Conservation (phyloP, 768 basidiomycete genomes). For the Suillus fuscotomentosus region DNA sequence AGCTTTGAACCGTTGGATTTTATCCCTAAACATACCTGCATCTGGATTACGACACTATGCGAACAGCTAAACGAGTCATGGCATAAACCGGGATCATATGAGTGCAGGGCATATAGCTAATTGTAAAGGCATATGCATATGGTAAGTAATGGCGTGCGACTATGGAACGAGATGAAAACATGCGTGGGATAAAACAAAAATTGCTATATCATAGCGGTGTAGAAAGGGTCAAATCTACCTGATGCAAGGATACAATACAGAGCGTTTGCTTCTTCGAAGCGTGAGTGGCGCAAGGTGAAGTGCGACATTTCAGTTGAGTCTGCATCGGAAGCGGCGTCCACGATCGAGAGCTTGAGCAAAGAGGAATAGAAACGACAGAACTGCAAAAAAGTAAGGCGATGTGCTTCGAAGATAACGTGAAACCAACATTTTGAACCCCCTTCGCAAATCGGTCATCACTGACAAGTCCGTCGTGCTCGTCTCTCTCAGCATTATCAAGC, state of each 20-base stretch:
- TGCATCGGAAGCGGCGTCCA: constrained; percentile 60
- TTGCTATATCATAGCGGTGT: constrained; percentile 2
- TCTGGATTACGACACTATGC: not conserved
- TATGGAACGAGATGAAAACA: constrained; percentile 6
- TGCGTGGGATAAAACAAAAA: constrained; percentile 9
- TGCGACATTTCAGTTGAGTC: constrained; percentile 79
- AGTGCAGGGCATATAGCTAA: not conserved
- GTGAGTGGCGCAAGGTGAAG: constrained; percentile 68
- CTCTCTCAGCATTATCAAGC: constrained; percentile 67
- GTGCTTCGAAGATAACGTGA: constrained; percentile 4
- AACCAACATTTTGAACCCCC: constrained; percentile 67
- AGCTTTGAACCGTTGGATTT: not conserved
- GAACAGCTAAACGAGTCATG: not conserved
- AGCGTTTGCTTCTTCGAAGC: constrained; percentile 74
- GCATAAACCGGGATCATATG: not conserved
- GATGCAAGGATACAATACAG: constrained; percentile 66
- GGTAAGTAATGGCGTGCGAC: not conserved
- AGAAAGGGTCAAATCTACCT: constrained; percentile 28
- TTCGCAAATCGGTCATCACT: constrained; percentile 74
- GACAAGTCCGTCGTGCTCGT: constrained; percentile 64
- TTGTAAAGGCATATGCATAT: constrained; percentile 1
- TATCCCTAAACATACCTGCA: not conserved
- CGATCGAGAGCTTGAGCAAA: constrained; percentile 62
- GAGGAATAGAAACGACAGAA: constrained; percentile 77
- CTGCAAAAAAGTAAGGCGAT: constrained; percentile 32